phyloP scores from a whole-genome alignment of 2,329 filamentous ascomycete genomes.

The Ophioceras dolichostomum region DNA sequence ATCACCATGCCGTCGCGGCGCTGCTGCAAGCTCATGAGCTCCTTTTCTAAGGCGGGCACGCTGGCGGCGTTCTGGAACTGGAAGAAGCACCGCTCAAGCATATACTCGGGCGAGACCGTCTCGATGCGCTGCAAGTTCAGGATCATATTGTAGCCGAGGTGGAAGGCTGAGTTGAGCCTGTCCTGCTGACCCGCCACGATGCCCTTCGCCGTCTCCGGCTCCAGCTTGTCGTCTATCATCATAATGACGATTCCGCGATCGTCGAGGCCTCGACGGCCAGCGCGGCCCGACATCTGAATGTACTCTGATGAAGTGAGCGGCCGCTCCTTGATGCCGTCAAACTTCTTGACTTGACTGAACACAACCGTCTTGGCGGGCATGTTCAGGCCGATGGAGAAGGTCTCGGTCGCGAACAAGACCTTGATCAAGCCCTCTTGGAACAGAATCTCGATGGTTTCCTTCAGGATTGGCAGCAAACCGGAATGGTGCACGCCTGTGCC shows the following conservation, averaged over 20 bases:
- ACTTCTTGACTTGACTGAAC: constrained; percentile 95
- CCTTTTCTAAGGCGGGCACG: constrained; percentile 72
- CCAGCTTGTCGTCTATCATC: constrained; percentile 97
- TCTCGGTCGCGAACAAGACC: constrained; percentile 94
- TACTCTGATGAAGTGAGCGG: constrained; percentile 93
- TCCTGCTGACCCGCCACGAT: constrained; percentile 97
- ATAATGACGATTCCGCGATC: constrained; percentile 98
- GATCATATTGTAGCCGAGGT: constrained; percentile 98
- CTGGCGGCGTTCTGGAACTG: constrained; percentile 95
- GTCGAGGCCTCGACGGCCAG: constrained; percentile 91
- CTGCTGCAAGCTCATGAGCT: constrained; percentile 66
- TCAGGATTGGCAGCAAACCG: constrained; percentile 85
- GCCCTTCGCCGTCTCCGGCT: constrained; percentile 83
- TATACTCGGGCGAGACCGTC: constrained; percentile 95
- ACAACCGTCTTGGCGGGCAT: constrained; percentile 99
- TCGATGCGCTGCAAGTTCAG: constrained; percentile 95
- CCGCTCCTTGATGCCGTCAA: constrained; percentile 68
- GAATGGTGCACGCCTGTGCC: constrained; percentile 98
- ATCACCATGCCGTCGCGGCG: constrained; percentile 65
- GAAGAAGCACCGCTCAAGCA: constrained; percentile 97
- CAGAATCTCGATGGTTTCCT: constrained; percentile 97
- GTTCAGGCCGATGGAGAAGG: constrained; percentile 96
- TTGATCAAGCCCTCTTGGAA: constrained; percentile 98
- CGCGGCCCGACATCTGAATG: constrained; percentile 96
- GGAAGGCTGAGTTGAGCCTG: constrained; percentile 93